Evolutionary conservation across 495 filamentous ascomycete species (phyloP).

Genomic region (Usnea hakonensis): DNA sequence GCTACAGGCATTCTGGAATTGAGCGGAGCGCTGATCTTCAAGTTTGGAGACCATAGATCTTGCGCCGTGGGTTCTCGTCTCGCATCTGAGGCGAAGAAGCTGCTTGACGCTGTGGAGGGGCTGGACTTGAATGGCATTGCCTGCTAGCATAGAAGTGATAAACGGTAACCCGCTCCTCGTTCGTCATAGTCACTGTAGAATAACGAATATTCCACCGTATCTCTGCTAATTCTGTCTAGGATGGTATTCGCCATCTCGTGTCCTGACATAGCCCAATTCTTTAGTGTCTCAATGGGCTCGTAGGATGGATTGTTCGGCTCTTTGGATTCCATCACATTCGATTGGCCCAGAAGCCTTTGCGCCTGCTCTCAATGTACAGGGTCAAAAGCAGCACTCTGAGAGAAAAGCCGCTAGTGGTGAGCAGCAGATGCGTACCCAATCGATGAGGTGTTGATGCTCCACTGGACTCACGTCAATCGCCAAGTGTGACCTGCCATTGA

Average conservation of each 20-base stretch:
- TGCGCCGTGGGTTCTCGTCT: slow-evolving; percentile 5
- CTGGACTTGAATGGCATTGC: background rate
- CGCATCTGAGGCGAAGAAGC: background rate
- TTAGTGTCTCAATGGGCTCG: background rate
- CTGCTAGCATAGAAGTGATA: background rate
- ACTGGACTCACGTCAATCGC: background rate
- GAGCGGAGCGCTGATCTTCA: background rate
- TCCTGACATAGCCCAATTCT: background rate
- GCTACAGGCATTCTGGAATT: background rate
- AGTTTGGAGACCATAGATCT: background rate
- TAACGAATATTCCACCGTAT: background rate
- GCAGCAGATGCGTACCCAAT: background rate
- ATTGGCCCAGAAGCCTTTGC: background rate
- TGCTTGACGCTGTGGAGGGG: slow-evolving; percentile 2
- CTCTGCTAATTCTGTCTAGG: background rate
- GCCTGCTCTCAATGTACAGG: background rate
- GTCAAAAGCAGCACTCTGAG: background rate
- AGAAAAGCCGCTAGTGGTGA: background rate
- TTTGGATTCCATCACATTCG: background rate
- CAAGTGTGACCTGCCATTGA: background rate
- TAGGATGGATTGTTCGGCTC: background rate
- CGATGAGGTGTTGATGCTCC: background rate
- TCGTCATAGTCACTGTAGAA: background rate
- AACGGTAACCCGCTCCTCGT: background rate
- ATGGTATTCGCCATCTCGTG: background rate